Conservation (phyloP, 495 filamentous ascomycete species). For the Apodospora peruviana region DNA sequence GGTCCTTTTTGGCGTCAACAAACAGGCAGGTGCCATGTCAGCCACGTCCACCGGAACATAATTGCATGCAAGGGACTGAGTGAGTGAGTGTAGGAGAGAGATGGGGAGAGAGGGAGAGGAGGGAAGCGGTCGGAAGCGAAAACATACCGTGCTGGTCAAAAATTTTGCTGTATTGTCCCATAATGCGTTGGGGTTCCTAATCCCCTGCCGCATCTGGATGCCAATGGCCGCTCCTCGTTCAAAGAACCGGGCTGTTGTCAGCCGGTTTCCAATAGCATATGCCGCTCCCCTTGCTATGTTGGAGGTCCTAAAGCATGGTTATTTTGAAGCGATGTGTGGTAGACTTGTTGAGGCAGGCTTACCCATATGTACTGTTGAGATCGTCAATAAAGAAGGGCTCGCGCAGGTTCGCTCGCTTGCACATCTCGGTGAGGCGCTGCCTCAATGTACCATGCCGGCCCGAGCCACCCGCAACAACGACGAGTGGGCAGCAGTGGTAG, state of each 20-base stretch:
- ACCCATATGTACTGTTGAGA: background rate
- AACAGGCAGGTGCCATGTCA: background rate
- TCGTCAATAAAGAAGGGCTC: background rate
- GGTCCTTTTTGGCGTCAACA: background rate
- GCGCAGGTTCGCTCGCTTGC: background rate
- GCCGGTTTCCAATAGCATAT: background rate
- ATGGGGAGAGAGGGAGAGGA: too few relatives aligned
- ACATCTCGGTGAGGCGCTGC: background rate
- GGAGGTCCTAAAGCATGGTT: too few relatives aligned
- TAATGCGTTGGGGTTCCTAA: background rate
- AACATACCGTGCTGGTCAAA: background rate
- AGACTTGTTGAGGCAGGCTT: too few relatives aligned
- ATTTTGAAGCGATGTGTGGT: too few relatives aligned
- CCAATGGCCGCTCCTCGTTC: background rate
- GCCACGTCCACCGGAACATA: too few relatives aligned
- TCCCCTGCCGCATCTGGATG: background rate
- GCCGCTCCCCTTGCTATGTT: background rate
- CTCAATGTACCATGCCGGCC: background rate
- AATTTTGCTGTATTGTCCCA: background rate
- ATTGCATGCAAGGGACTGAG: too few relatives aligned
- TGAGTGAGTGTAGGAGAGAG: too few relatives aligned
- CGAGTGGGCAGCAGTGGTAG: too few relatives aligned
- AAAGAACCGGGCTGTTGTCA: background rate
- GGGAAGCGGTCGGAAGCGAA: background rate
- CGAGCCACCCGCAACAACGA: background rate